Evolutionary conservation across 1,139 yeast genomes (phyloP).

Genomic region (Geotrichum fermentans): DNA sequence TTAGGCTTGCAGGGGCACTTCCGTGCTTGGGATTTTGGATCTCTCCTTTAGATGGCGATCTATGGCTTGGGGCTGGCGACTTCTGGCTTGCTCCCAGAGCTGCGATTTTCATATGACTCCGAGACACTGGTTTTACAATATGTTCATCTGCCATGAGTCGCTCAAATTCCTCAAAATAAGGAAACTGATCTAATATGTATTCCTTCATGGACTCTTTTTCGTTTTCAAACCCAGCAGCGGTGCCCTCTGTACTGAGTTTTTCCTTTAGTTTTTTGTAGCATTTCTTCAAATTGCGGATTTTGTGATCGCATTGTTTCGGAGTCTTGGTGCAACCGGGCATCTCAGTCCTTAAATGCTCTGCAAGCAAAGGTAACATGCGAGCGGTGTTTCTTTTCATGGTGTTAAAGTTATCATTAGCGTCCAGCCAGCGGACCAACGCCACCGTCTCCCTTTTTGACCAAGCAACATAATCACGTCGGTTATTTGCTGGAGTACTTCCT

Average conservation of each 20-base stretch:
- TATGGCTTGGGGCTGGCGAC: no score
- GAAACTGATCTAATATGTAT: conserved; percentile 19
- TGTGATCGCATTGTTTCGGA: conserved; percentile 21
- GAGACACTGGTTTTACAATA: conserved; percentile 12
- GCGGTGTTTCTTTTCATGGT: conserved; percentile 19
- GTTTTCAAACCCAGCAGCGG: conserved; percentile 3
- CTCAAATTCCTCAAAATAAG: conserved; percentile 19
- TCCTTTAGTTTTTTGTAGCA: conserved; percentile 18
- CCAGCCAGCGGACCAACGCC: conserved; percentile 20
- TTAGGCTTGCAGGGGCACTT: neutral
- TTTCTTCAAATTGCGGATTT: conserved; percentile 20
- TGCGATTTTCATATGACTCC: conserved; percentile 10
- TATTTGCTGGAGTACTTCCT: neutral
- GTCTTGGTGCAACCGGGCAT: conserved; percentile 21
- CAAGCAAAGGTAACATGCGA: conserved; percentile 20
- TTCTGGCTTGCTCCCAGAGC: conserved; percentile 7
- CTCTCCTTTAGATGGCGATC: no score
- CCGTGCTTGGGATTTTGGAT: neutral
- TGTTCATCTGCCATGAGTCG: conserved; percentile 18
- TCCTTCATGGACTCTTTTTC: conserved; percentile 11
- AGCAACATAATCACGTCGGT: conserved; percentile 20
- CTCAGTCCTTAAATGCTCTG: conserved; percentile 12
- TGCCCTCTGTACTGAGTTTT: conserved; percentile 9
- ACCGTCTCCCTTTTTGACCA: conserved; percentile 21
- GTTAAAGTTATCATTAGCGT: conserved; percentile 17